These are phyloP conservation scores for Takashimella koratensis DNA, from an alignment of 1,284 basidiomycete species.

Conservation along the genomic window DNA sequence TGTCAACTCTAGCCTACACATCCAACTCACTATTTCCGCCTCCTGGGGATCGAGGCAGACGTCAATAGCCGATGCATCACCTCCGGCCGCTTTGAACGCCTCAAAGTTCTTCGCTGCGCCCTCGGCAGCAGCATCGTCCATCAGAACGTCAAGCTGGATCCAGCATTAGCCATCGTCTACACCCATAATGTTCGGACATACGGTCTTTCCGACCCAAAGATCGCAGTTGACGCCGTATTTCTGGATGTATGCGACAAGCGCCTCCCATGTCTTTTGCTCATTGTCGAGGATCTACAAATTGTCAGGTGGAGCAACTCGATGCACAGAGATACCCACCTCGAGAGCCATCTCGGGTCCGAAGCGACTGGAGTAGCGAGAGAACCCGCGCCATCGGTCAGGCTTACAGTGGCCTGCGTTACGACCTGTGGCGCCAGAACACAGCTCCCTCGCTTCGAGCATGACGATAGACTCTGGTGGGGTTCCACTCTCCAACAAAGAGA, in stretches of 20 bases:
- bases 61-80: conserved; percentile 37
- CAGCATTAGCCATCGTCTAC: conserved; percentile 14
- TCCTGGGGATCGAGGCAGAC: neutral
- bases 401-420: conserved; percentile 46
- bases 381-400: conserved; percentile 38
- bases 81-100: conserved; percentile 19
- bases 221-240: conserved; percentile 35
- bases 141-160: conserved; percentile 8
- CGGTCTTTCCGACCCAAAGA: conserved; percentile 30
- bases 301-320: too few species aligned
- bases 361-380: conserved; percentile 26
- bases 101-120: conserved; percentile 9
- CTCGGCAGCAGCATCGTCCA: conserved; percentile 8
- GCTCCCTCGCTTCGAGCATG: conserved; percentile 43
- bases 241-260: conserved; percentile 26
- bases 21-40: neutral
- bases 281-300: conserved; percentile 24
- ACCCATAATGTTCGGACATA: conserved; percentile 21
- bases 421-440: conserved; percentile 43
- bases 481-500: neutral
- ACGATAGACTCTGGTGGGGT: conserved; percentile 13
- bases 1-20: too few species aligned
- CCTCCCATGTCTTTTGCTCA: conserved; percentile 3
- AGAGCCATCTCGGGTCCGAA: conserved; percentile 30
- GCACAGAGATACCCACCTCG: conserved; percentile 20